Conservation (phyloP, 139 green algal genomes). For the Astrephomene gubernaculifera region DNA sequence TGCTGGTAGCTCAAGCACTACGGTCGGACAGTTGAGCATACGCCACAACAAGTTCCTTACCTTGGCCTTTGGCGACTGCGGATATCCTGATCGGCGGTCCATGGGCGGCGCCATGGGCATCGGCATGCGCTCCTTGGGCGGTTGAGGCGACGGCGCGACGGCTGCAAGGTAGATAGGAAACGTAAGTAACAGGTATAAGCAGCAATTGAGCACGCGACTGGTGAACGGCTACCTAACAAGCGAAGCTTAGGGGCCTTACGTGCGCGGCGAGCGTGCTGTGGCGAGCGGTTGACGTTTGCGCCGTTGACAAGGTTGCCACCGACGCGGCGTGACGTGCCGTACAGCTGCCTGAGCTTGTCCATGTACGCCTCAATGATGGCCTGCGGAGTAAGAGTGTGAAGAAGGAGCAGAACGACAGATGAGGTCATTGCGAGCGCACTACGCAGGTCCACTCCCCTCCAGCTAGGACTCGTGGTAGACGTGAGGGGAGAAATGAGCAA, state of each 20-base stretch:
- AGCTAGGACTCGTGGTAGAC: too few relatives aligned
- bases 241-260: neutral
- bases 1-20: too few relatives aligned
- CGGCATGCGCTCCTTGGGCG: neutral
- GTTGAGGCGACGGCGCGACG: neutral
- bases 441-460: too few relatives aligned
- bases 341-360: slow-evolving; percentile 37
- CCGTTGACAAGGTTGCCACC: neutral
- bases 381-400: too few relatives aligned
- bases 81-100: neutral
- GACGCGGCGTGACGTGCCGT: neutral
- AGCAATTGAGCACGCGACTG: neutral
- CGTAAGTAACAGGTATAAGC: neutral
- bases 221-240: neutral
- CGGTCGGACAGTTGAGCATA: too few relatives aligned
- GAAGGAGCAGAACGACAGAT: too few relatives aligned
- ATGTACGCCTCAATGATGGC: slow-evolving; percentile 39
- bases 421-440: too few relatives aligned
- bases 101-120: neutral
- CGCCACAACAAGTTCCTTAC: too few relatives aligned
- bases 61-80: slow-evolving; percentile 25
- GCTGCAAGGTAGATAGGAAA: neutral
- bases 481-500: too few relatives aligned
- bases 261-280: neutral
- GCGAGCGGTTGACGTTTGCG: slow-evolving; percentile 5